Conservation (phyloP, 257 asterid species). For the Handroanthus guayacan region DNA sequence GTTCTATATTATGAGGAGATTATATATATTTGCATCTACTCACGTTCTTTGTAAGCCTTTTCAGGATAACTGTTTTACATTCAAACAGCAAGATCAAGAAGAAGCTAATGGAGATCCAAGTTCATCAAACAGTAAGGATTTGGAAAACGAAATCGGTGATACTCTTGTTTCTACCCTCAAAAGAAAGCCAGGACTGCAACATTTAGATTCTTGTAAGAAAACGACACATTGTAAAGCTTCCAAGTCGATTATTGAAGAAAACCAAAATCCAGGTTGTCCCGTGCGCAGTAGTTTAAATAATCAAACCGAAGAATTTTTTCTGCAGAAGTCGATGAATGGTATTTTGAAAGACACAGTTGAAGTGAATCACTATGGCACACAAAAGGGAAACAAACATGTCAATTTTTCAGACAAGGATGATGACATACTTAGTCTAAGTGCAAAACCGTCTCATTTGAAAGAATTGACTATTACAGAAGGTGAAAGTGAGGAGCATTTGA, state of each 20-base stretch:
- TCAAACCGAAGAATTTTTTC: constrained; percentile 28
- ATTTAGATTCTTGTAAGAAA: constrained; percentile 40
- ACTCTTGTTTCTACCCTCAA: constrained; percentile 28
- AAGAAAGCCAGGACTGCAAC: constrained; percentile 42
- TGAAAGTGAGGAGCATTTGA: constrained; percentile 35
- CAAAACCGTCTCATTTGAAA: constrained; percentile 31
- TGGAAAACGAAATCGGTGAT: constrained; percentile 29
- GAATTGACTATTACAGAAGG: constrained; percentile 16
- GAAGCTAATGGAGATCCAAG: constrained; percentile 36
- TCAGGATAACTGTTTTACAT: constrained; percentile 55
- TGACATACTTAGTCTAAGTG: constrained; percentile 36
- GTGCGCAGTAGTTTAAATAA: constrained; percentile 48
- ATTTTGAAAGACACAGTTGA: constrained; percentile 38
- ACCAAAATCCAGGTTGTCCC: constrained; percentile 39
- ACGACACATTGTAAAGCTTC: constrained; percentile 32
- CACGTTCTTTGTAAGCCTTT: constrained; percentile 23
- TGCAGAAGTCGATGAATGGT: constrained; percentile 36
- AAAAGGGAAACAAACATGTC: constrained; percentile 47
- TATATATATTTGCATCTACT: not conserved
- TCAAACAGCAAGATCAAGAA: constrained; percentile 48
- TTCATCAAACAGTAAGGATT: constrained; percentile 41
- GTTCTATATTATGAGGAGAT: not conserved
- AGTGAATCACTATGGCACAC: constrained; percentile 31
- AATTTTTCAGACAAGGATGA: constrained; percentile 53
- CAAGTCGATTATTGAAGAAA: constrained; percentile 37